Evolutionary conservation across 73 alveolate species (phyloP), one percentile per base, ranked within the genome.

Genomic region (Paramecium octaurelia): DNA sequence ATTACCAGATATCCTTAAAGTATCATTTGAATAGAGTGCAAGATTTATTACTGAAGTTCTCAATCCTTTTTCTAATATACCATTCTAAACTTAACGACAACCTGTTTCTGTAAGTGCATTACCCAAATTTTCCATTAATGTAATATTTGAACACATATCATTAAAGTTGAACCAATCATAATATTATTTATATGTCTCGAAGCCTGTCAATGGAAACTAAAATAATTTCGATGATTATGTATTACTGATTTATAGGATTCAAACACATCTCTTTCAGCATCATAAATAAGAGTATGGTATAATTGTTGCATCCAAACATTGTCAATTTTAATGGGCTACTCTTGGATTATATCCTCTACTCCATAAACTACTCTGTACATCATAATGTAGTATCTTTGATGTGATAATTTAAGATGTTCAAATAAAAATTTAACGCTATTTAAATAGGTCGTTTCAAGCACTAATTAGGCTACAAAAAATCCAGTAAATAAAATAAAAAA

Each of bases 41-140:
- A 75, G 11, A 75, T 75, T 40, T 1, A 75, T 36, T 14, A 75
- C 58, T 12, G 88, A 75, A 4, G 88, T 75, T 75, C 60, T 75
- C n/a, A 75, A 75, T 34, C 88, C 88, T 75, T 75, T 75, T 75
- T 75, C 58, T 75, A 75, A 18, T 1, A 75, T 75, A 14, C 88
- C 88, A 75, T 75, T 75, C 18, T 75, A n/a, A 40, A 75, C 60
- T 75, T 24, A 21, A 14, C 35, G 35, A 36, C 88, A 75, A 3
- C 48, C 88, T 16, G 69, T 0, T 75, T 34, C 34, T 21, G 12
- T 34, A 1, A 75, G 8, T 0, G 29, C 4, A 7, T 0, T 3
- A 54, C 18, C 18, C 23, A 44, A 10, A 12, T 5, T 14, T 34
- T 14, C 0, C 68, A 75, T 36, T 4, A 36, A n/a, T 6, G 58